phyloP scores from a whole-genome alignment of 768 basidiomycete species.

The Albatrellus ellisii region DNA sequence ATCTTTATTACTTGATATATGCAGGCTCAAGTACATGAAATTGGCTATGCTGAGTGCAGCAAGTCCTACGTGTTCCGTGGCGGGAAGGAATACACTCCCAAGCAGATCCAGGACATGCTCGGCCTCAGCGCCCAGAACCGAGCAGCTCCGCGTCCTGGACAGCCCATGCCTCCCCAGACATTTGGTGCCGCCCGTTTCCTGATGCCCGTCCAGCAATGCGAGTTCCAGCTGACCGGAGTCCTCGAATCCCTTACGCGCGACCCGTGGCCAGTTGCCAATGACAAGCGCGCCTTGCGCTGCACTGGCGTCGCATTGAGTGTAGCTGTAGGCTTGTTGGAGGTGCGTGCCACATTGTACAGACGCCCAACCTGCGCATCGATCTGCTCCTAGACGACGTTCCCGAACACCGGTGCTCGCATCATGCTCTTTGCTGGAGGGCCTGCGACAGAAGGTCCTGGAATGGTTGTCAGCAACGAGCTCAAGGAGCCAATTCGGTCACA shows the following conservation, averaged over 20 bases:
- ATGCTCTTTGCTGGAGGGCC: conserved; percentile 96
- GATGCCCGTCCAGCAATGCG: conserved; percentile 82
- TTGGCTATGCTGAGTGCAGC: conserved; percentile 90
- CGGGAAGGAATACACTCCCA: conserved; percentile 89
- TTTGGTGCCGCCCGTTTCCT: conserved; percentile 87
- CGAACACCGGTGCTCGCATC: conserved; percentile 91
- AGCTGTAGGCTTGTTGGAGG: conserved; percentile 85
- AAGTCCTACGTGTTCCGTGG: conserved; percentile 99
- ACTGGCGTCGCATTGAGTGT: conserved; percentile 92
- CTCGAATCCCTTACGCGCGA: conserved; percentile 80
- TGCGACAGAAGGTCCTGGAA: conserved; percentile 91
- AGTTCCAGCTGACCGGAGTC: conserved; percentile 92
- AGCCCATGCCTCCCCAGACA: conserved; percentile 66
- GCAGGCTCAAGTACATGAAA: conserved; percentile 96
- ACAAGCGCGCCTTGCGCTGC: conserved; percentile 86
- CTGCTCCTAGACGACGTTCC: conserved; percentile 60
- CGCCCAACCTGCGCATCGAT: neutral
- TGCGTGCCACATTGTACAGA: conserved; percentile 17
- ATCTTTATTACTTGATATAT: neutral
- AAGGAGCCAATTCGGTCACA: conserved; percentile 97
- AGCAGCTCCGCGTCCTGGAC: conserved; percentile 78
- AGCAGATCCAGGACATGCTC: conserved; percentile 98
- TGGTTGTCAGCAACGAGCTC: conserved; percentile 91
- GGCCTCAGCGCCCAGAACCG: conserved; percentile 69
- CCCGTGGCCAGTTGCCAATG: conserved; percentile 95